Conservation (phyloP, 2,329 filamentous ascomycete species). For the Microdochium paspali region DNA sequence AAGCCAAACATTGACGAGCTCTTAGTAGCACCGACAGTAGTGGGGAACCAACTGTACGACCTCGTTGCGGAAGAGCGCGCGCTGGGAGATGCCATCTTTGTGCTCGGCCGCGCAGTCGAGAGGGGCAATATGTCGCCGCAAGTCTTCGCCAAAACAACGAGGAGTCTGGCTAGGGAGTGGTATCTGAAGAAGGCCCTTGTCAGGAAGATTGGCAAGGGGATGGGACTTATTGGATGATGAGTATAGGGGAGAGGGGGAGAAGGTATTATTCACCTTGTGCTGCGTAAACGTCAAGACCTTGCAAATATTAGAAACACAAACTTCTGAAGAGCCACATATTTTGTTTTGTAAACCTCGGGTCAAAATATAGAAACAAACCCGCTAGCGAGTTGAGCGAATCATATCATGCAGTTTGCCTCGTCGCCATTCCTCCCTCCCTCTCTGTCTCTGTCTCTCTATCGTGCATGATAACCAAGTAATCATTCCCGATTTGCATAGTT, state of each 20-base stretch:
- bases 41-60: slow-evolving; percentile 85
- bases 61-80: slow-evolving; percentile 83
- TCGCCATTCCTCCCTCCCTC: too few species aligned
- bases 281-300: too few species aligned
- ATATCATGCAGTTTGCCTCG: too few species aligned
- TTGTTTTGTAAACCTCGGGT: too few species aligned
- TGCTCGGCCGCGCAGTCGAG: slow-evolving; percentile 67
- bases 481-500: too few species aligned
- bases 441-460: too few species aligned
- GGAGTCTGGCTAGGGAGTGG: slow-evolving; percentile 67
- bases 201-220: slow-evolving; percentile 66
- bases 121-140: slow-evolving; percentile 58
- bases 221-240: slow-evolving; percentile 49
- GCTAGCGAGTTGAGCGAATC: too few species aligned
- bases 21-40: slow-evolving; percentile 86
- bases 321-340: too few species aligned
- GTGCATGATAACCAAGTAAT: too few species aligned
- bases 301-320: too few species aligned
- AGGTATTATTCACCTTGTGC: slow-evolving; percentile 1
- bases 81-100: slow-evolving; percentile 78
- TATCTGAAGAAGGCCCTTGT: slow-evolving; percentile 76
- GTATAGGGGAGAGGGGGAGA: slow-evolving; percentile 1
- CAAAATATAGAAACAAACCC: too few species aligned
- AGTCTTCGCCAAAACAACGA: slow-evolving; percentile 72
- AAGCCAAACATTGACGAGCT: slow-evolving; percentile 80